phyloP scores from a whole-genome alignment of 2,329 filamentous ascomycete species.

The Colletotrichum siamense region DNA sequence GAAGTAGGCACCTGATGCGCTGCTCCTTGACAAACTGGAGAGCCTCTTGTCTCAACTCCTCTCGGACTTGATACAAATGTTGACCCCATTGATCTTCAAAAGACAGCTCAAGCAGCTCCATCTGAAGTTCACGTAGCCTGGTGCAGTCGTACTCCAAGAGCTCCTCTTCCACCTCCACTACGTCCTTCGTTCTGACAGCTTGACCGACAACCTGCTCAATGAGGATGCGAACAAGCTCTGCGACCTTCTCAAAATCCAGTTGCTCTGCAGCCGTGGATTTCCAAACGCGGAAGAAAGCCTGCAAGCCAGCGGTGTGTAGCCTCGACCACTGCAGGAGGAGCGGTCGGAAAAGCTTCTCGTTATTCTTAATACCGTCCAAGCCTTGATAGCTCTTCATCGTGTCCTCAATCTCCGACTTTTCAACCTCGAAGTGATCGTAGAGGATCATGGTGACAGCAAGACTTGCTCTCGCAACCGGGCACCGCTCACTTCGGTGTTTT shows the following conservation, averaged over 20 bases:
- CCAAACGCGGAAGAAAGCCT: conserved; percentile 92
- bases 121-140: conserved; percentile 83
- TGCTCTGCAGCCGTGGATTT: conserved; percentile 83
- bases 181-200: conserved; percentile 80
- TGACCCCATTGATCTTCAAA: conserved; percentile 96
- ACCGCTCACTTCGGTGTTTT: conserved; percentile 73
- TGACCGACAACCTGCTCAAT: conserved; percentile 88
- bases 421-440: conserved; percentile 95
- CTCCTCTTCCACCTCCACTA: conserved; percentile 89
- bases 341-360: conserved; percentile 87
- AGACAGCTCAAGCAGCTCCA: conserved; percentile 87
- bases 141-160: conserved; percentile 82
- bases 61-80: conserved; percentile 87
- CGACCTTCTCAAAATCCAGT: conserved; percentile 93
- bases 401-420: conserved; percentile 82
- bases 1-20: conserved; percentile 84
- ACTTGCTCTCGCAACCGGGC: conserved; percentile 86
- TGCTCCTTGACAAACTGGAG: conserved; percentile 98
- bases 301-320: conserved; percentile 83
- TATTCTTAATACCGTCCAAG: conserved; percentile 76
- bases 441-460: conserved; percentile 86
- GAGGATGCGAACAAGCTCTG: conserved; percentile 87
- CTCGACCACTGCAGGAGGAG: conserved; percentile 92
- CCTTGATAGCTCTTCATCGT: conserved; percentile 74
- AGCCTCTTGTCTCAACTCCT: conserved; percentile 89